phyloP scores from a whole-genome alignment of 1,284 basidiomycete genomes.

The Tylopilus sp. region DNA sequence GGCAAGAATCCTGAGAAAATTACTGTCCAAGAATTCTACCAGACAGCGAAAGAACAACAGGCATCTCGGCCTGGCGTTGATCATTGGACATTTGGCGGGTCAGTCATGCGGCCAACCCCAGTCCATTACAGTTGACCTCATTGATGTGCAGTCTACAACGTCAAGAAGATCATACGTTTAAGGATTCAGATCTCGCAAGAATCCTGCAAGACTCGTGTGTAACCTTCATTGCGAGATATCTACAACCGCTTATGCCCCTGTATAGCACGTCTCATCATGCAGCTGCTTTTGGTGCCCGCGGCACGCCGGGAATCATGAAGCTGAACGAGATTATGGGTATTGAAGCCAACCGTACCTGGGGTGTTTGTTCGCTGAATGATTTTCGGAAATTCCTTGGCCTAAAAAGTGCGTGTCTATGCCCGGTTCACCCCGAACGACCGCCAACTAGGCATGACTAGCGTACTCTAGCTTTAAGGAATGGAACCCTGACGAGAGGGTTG shows the following conservation, averaged over 20 bases:
- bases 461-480: constrained; percentile 73
- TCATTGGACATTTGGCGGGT: constrained; percentile 68
- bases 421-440: not conserved
- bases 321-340: constrained; percentile 82
- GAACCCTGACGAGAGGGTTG: constrained; percentile 73
- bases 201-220: constrained; percentile 66
- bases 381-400: constrained; percentile 77
- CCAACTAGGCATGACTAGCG: constrained; percentile 33
- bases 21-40: constrained; percentile 57
- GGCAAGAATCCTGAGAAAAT: constrained; percentile 51
- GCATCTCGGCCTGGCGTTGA: constrained; percentile 43
- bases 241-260: not conserved
- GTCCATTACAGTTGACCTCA: constrained; percentile 3
- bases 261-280: constrained; percentile 68
- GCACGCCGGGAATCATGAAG: constrained; percentile 69
- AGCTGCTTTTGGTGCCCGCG: constrained; percentile 71
- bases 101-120: constrained; percentile 15
- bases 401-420: constrained; percentile 45
- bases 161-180: constrained; percentile 56
- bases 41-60: constrained; percentile 40
- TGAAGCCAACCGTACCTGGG: constrained; percentile 73
- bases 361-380: constrained; percentile 80
- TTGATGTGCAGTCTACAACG: constrained; percentile 48
- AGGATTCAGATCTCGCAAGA: constrained; percentile 66
- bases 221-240: not conserved